Percentiles rank a stretch among this genome's conserved stretches.
These are phyloP conservation scores for Butyriboletus appendiculatus DNA, from an alignment of 1,284 basidiomycete genomes.

Conservation along the genomic window DNA sequence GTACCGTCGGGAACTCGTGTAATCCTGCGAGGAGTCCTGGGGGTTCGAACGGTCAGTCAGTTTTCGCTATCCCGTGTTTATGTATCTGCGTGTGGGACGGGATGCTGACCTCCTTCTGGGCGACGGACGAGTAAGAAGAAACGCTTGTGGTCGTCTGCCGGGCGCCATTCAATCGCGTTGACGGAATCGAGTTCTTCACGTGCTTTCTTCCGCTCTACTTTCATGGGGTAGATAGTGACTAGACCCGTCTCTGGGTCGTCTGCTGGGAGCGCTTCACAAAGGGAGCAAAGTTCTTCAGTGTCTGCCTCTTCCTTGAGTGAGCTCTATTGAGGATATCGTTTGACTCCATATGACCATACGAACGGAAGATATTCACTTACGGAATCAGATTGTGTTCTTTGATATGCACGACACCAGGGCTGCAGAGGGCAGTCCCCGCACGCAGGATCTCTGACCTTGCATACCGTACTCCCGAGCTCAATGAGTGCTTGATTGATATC, in stretches of 20 bases:
- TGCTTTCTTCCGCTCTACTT: slow-evolving; percentile 79
- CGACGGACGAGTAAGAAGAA: slow-evolving; percentile 79
- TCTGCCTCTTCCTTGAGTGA: slow-evolving; percentile 40
- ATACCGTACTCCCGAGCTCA: slow-evolving; percentile 88
- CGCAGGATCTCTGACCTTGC: slow-evolving; percentile 78
- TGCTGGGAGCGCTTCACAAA: slow-evolving; percentile 68
- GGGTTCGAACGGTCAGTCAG: slow-evolving; percentile 4
- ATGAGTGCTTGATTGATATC: slow-evolving; percentile 90
- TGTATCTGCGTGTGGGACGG: neutral
- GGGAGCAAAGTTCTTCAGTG: slow-evolving; percentile 73
- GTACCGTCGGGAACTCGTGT: slow-evolving; percentile 75
- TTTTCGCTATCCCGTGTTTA: slow-evolving; percentile 1
- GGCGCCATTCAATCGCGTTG: slow-evolving; percentile 80
- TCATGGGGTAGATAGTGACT: slow-evolving; percentile 87
- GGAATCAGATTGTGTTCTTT: slow-evolving; percentile 14
- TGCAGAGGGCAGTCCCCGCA: slow-evolving; percentile 76
- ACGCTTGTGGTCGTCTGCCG: slow-evolving; percentile 39
- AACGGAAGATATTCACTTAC: slow-evolving; percentile 2
- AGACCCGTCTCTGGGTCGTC: slow-evolving; percentile 26
- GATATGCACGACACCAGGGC: slow-evolving; percentile 67
- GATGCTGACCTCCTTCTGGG: slow-evolving; percentile 73
- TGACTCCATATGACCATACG: neutral
- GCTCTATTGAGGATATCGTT: slow-evolving; percentile 9
- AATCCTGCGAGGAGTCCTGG: slow-evolving; percentile 87
- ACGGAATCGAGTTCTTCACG: slow-evolving; percentile 87